Percentiles rank a stretch among this genome's conserved stretches.
phyloP scores from a whole-genome alignment of 768 basidiomycete genomes.

The Boletellus ananas region DNA sequence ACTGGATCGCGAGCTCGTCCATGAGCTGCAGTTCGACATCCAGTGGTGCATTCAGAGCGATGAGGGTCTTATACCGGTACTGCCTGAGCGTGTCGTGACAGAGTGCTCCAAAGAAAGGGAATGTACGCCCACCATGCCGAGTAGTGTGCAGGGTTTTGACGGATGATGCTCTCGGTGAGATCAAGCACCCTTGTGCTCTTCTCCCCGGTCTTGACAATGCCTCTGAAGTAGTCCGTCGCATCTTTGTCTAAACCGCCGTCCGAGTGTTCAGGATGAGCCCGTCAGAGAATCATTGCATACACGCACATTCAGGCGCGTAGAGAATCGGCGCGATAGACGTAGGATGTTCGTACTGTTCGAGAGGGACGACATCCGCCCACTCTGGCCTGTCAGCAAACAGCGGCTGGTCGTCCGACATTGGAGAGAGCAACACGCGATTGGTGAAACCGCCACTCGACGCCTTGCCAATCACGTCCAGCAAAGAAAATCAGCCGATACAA shows the following conservation, averaged over 20 bases:
- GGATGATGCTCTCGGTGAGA: conserved; percentile 85
- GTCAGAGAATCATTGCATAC: conserved; percentile 2
- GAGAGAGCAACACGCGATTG: not conserved
- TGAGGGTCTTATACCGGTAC: conserved; percentile 86
- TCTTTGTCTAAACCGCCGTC: conserved; percentile 66
- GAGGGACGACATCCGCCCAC: conserved; percentile 78
- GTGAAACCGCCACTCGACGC: not conserved
- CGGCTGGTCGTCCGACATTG: conserved; percentile 14
- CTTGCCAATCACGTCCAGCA: not conserved
- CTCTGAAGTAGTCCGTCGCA: conserved; percentile 90
- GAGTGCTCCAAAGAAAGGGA: not conserved
- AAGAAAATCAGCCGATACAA: conserved; percentile 14
- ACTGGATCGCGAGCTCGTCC: conserved; percentile 79
- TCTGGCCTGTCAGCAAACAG: conserved; percentile 62
- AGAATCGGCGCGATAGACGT: conserved; percentile 89
- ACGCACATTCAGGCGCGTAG: conserved; percentile 84
- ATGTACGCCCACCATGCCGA: conserved; percentile 75
- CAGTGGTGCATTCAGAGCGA: conserved; percentile 63
- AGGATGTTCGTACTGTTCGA: conserved; percentile 75
- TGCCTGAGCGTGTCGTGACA: conserved; percentile 55
- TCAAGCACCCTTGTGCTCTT: conserved; percentile 77
- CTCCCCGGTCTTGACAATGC: conserved; percentile 72
- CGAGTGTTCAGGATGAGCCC: conserved; percentile 2
- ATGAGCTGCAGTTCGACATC: conserved; percentile 78
- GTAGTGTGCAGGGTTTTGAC: conserved; percentile 93